These are phyloP conservation scores for Solanum arcanum DNA, from an alignment of 257 asterid species.

Conservation along the genomic window DNA sequence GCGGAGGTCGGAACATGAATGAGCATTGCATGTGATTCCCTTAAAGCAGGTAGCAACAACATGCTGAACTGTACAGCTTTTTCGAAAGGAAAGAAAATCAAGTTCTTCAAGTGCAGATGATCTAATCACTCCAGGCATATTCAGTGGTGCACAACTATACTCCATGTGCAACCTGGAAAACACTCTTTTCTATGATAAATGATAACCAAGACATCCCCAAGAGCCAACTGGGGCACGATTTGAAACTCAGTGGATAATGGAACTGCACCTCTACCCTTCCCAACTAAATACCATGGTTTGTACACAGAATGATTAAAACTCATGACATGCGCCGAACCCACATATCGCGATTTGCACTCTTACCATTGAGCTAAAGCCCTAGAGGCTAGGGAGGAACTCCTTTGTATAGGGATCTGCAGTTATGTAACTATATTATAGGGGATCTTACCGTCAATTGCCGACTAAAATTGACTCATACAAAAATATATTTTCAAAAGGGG, in stretches of 20 bases:
- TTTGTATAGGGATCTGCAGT: background rate
- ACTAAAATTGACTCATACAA: background rate
- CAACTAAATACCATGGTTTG: background rate
- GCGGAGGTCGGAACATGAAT: background rate
- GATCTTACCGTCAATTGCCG: background rate
- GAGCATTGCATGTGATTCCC: background rate
- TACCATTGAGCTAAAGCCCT: background rate
- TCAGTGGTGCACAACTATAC: background rate
- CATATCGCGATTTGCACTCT: background rate
- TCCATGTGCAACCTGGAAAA: background rate
- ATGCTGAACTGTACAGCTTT: background rate
- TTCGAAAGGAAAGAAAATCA: background rate
- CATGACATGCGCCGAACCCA: background rate
- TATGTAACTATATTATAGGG: background rate
- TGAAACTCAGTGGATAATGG: background rate
- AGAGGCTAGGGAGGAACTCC: background rate
- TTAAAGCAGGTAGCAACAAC: background rate
- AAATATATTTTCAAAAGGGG: background rate
- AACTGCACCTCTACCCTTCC: background rate
- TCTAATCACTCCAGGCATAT: background rate
- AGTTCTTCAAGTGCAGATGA: background rate
- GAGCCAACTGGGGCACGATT: background rate
- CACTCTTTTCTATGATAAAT: background rate
- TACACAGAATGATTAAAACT: background rate
- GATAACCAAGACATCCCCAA: background rate